Percentiles rank a stretch among this genome's conserved stretches.
phyloP scores from a whole-genome alignment of 805 yeast genomes.

The Saturnispora dispora region DNA sequence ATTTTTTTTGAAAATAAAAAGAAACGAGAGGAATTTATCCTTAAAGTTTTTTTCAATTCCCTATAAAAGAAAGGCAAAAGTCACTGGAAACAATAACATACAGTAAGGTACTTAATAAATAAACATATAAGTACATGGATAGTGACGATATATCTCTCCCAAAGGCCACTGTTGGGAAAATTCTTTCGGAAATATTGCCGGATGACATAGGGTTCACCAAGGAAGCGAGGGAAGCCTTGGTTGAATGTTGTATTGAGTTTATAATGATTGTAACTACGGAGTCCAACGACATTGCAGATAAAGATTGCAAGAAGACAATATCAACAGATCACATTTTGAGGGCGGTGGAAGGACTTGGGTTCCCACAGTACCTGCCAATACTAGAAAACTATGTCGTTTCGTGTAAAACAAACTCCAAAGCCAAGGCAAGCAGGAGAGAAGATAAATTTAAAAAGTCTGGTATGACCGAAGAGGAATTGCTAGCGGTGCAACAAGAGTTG shows the following conservation, averaged over 20 bases:
- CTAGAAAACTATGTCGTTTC: constrained; percentile 72
- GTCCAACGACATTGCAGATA: constrained; percentile 92
- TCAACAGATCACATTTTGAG: constrained; percentile 93
- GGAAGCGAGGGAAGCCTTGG: constrained; percentile 90
- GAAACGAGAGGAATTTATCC: not conserved
- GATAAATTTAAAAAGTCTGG: constrained; percentile 93
- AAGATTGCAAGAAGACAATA: constrained; percentile 91
- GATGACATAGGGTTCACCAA: constrained; percentile 80
- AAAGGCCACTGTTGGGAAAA: constrained; percentile 89
- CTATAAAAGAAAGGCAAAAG: not conserved
- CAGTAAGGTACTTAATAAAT: not conserved
- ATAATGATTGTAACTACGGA: constrained; percentile 91
- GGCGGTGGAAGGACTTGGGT: constrained; percentile 83
- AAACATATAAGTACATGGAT: constrained; percentile 6
- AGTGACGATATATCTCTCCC: constrained; percentile 31
- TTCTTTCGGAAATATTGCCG: constrained; percentile 83
- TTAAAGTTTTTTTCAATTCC: not conserved
- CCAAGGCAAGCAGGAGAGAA: constrained; percentile 72
- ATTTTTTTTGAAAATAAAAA: no score
- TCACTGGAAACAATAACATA: not conserved
- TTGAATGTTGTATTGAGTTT: constrained; percentile 93
- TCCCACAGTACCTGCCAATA: constrained; percentile 72
- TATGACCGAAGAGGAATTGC: constrained; percentile 80
- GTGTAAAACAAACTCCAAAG: constrained; percentile 81
- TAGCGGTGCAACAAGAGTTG: constrained; percentile 86